phyloP scores from a whole-genome alignment of 306 rosid species.

The Citrullus mucosospermus region DNA sequence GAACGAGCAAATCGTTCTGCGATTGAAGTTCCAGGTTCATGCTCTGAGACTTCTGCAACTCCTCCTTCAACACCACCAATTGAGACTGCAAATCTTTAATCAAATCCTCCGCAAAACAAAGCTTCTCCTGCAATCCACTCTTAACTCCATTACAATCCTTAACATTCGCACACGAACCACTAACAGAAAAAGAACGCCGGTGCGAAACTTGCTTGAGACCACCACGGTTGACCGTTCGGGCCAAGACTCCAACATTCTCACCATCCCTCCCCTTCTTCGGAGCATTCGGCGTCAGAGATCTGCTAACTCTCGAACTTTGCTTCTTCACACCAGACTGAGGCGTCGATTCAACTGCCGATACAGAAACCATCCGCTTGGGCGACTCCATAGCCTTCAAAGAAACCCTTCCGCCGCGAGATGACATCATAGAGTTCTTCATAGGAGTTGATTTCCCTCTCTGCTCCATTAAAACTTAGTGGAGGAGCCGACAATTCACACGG shows the following conservation, averaged over 20 bases:
- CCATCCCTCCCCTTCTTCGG: constrained; percentile 33
- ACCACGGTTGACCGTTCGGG: constrained; percentile 20
- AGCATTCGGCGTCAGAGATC: constrained; percentile 25
- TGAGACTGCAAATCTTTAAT: constrained; percentile 44
- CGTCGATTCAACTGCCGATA: constrained; percentile 3
- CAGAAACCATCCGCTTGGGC: constrained; percentile 27
- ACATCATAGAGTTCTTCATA: constrained; percentile 16
- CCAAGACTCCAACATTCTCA: constrained; percentile 25
- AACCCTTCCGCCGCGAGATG: constrained; percentile 34
- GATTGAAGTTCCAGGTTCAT: constrained; percentile 48
- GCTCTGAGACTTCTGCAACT: constrained; percentile 43
- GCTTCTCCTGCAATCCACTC: constrained; percentile 35
- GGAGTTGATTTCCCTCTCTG: neutral
- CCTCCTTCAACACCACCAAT: constrained; percentile 46
- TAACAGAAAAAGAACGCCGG: constrained; percentile 18
- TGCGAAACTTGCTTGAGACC: constrained; percentile 30
- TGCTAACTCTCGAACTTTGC: constrained; percentile 20
- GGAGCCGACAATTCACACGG: neutral
- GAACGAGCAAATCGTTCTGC: constrained; percentile 41
- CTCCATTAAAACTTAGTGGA: neutral
- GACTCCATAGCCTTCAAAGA: constrained; percentile 34
- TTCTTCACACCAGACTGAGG: constrained; percentile 24
- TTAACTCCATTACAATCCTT: constrained; percentile 34
- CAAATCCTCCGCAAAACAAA: constrained; percentile 40
- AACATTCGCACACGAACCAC: constrained; percentile 20